These are phyloP conservation scores for Zygnema circumcarinatum DNA, from an alignment of 139 green algal genomes.

Conservation along the genomic window DNA sequence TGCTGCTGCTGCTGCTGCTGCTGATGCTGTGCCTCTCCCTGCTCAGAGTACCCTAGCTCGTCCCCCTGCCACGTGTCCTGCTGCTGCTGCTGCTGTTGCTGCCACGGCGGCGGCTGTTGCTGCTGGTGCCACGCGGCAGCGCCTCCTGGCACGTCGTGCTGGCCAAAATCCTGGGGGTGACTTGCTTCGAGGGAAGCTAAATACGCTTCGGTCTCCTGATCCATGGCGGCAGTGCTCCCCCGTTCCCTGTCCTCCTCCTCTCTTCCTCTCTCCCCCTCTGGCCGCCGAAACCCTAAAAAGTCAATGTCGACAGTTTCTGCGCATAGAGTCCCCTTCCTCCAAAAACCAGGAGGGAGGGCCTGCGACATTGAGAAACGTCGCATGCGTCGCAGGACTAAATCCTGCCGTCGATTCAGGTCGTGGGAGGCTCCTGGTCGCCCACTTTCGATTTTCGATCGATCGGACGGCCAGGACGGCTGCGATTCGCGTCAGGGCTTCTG, in stretches of 20 bases:
- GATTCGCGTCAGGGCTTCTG: too few relatives aligned
- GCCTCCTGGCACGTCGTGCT: slow-evolving; percentile 4
- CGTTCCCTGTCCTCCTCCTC: neutral
- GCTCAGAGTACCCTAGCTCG: neutral
- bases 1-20: neutral
- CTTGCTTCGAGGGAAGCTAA: slow-evolving; percentile 6
- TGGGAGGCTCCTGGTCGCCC: too few relatives aligned
- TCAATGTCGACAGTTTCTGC: too few relatives aligned
- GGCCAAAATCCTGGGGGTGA: neutral
- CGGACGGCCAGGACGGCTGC: too few relatives aligned
- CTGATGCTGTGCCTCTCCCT: neutral
- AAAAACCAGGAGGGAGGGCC: too few relatives aligned
- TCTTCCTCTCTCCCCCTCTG: too few relatives aligned
- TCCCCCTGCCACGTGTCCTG: slow-evolving; percentile 1
- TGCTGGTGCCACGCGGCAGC: neutral
- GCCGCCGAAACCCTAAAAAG: too few relatives aligned
- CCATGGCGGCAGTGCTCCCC: neutral
- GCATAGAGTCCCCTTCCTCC: too few relatives aligned
- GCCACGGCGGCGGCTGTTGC: slow-evolving; percentile 1
- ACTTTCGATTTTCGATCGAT: too few relatives aligned
- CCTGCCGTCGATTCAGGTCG: too few relatives aligned
- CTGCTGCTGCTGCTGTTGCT: neutral
- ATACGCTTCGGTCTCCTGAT: slow-evolving; percentile 15
- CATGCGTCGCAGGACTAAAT: too few relatives aligned
- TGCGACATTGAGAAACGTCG: too few relatives aligned